Evolutionary conservation across 1,139 yeast species (phyloP), one percentile per base, ranked within the genome.

Genomic region (Diutina ranongensis): DNA sequence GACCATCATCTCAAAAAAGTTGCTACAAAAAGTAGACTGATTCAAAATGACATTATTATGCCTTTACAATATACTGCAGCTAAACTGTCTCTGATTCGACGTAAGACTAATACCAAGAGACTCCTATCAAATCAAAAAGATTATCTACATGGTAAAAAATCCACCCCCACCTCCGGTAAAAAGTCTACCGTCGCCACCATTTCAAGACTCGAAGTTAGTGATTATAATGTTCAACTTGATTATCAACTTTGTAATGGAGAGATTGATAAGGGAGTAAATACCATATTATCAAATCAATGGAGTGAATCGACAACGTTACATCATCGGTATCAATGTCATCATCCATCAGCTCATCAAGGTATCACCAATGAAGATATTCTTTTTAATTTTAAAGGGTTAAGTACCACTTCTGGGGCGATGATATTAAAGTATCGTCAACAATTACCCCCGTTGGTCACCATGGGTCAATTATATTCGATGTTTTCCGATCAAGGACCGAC

Each of bases 381-480:
- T 2, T 38, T 38, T 25, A 16, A 38, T 16, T 38, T 38, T 15
- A n/a, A 16, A 16, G 42, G 42, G 20, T 27, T 38, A 9, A 8
- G 21, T 5, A n/a, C 42, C 3, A 15, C 21, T 12, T 4, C 32
- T 4, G 42, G 42, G 16, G 72, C 69, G 1, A 73, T 67, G 1
- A 61, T 68, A 5, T 49, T 68, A 50, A 65, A 60, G 48, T 69
- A 61, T 51, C 53, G 76, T n/a, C 51, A 50, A 27, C 62, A 59
- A 31, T 51, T 71, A 2, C 71, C 74, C 0, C 38, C 21, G 9
- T 49, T 71, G 44, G 57, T 68, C 4, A 69, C 75, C 1, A 52
- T 62, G 2, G 64, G 66, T 45, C 75, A 70, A 51, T 51, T 71
- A 10, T 70, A 71, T 48, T 59, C 74, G 10, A 59, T 71, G n/a